Conservation (phyloP, 1,284 basidiomycete species). For the Apiotrichum gracile region DNA sequence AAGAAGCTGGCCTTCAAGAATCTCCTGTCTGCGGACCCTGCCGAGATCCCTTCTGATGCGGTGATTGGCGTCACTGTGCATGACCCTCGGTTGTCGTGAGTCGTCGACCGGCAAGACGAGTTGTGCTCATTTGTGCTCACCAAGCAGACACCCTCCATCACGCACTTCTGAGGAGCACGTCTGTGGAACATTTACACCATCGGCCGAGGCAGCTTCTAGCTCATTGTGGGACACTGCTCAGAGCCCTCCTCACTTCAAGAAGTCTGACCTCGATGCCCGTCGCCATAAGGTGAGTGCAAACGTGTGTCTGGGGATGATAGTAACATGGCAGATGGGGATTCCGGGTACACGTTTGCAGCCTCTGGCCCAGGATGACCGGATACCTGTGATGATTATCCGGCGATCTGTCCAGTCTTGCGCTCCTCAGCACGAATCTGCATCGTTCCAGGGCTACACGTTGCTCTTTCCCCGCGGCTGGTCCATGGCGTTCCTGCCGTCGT, state of each 20-base stretch:
- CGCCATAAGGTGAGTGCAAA: constrained; percentile 57
- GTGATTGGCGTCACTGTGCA: constrained; percentile 68
- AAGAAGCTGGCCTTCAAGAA: constrained; percentile 65
- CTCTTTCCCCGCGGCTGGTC: constrained; percentile 78
- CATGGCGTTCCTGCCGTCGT: constrained; percentile 76
- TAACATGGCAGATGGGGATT: constrained; percentile 56
- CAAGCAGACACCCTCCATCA: constrained; percentile 27
- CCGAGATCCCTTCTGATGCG: constrained; percentile 64
- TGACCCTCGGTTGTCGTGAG: constrained; percentile 56
- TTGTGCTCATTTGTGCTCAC: not conserved
- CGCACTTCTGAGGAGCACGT: not conserved
- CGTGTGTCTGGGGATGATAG: not conserved
- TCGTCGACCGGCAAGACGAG: not conserved
- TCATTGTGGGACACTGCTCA: constrained; percentile 63
- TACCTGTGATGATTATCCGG: constrained; percentile 76
- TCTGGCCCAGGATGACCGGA: constrained; percentile 64
- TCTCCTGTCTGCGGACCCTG: constrained; percentile 58
- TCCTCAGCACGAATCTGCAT: not conserved
- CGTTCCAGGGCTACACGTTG: constrained; percentile 75
- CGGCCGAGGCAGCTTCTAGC: not conserved
- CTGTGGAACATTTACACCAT: not conserved
- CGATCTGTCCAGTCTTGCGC: constrained; percentile 54
- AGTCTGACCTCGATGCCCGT: constrained; percentile 75
- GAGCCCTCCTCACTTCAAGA: constrained; percentile 64
- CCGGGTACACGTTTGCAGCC: constrained; percentile 68